Conservation (phyloP, 805 yeast species). For the Priceomyces medius region DNA sequence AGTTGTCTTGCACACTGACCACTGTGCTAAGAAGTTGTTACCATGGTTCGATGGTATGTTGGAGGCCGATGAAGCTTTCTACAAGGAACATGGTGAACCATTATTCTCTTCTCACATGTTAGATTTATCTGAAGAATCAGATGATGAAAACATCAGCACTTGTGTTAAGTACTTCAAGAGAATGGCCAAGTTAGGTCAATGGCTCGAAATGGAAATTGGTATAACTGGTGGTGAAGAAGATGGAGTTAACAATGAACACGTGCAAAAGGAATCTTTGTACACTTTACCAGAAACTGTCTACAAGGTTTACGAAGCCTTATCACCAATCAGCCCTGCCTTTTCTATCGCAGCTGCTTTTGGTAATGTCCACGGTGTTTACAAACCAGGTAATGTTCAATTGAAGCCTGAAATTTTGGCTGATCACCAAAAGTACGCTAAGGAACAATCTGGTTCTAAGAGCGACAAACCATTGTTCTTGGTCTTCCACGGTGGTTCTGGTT, state of each 20-base stretch:
- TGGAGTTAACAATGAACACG: constrained; percentile 98
- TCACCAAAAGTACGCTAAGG: constrained; percentile 87
- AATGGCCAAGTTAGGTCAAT: constrained; percentile 91
- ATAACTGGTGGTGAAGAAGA: constrained; percentile 99
- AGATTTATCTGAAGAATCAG: constrained; percentile 94
- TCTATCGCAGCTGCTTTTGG: constrained; percentile 99
- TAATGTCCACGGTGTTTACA: constrained; percentile 99
- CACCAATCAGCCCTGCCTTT: constrained; percentile 94
- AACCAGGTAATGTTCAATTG: constrained; percentile 96
- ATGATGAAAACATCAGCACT: constrained; percentile 90
- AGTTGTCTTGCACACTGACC: constrained; percentile 96
- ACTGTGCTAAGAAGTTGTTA: constrained; percentile 96
- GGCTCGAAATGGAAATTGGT: constrained; percentile 99
- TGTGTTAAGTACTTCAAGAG: constrained; percentile 94
- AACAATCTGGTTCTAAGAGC: constrained; percentile 53
- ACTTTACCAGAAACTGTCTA: constrained; percentile 94
- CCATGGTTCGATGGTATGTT: constrained; percentile 99
- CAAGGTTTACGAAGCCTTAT: constrained; percentile 84
- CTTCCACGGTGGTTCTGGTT: constrained; percentile 99
- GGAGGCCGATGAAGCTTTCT: constrained; percentile 93
- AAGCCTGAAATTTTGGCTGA: constrained; percentile 92
- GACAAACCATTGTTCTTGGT: constrained; percentile 88
- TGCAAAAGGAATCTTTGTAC: constrained; percentile 82
- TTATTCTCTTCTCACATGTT: constrained; percentile 98
- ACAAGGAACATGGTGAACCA: constrained; percentile 84